Base-by-base conservation (phyloP, 768 basidiomycete species). In the Dacryopinax spathularia region DNA sequence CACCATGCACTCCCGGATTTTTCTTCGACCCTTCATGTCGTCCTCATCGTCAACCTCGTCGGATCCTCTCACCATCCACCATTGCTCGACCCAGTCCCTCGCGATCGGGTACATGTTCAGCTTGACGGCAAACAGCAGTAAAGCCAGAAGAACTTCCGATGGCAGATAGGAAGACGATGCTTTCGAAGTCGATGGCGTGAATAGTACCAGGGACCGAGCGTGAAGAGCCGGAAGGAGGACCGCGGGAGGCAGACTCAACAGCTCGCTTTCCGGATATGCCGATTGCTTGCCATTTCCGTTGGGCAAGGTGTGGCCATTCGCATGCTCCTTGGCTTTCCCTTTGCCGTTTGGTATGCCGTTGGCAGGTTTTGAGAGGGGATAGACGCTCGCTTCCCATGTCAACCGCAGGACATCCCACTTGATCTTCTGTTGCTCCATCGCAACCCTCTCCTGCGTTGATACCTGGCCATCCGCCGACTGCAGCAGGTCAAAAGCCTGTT, bases 331-430 rank as follows among this genome's bases (percentile, higher is more conserved):
- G 10, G 33, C 22, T 29, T 22, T 31, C 20, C 60, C 60, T 13
- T 64, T 37, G 35, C 35, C 22, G 27, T 20, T 36, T 56, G 43
- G 29, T 34, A 35, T 29, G 22, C 25, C 48, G 48, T 48, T 36
- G 35, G 56, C 33, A 10, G 29, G 16, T 15, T 39, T 25, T 2
- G 65, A 34, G 1, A 62, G 79, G 15, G 82, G 72, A 69, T 87
- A 89, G 29, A 88, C 74, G 0, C 85, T 88, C 0, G 85, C 82
- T 71, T 91, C 89, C 62, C 90, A 79, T 0, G 89, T 91, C 66
- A 92, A 86, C 27, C 90, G 81, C 6, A 92, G 83, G 63, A 92
- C 83, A 69, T 92, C 89, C 90, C 90, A 92, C 75, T 90, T 91
- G 39, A 41, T 41, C 39, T 22, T 41, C 18, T 41, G 39, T 22